Percentiles rank a stretch among this genome's conserved stretches.
Conservation (phyloP, 2,329 filamentous ascomycete species). For the Mycosphaerella sp. region DNA sequence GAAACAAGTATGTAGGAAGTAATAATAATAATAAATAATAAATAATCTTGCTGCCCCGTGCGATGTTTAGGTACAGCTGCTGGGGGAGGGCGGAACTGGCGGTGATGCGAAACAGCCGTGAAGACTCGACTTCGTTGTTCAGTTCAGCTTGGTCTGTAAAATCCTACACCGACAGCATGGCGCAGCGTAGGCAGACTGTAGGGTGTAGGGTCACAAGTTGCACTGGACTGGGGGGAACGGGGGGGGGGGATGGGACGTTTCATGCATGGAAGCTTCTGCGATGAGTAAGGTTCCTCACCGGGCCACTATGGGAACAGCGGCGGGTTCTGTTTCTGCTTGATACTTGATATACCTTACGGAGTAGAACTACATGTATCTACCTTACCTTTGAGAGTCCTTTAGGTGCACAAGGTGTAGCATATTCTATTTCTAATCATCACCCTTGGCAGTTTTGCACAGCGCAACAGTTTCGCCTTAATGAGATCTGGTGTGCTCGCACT, state of each 20-base stretch:
- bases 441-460: no score
- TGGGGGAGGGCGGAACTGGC: neutral
- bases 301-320: neutral
- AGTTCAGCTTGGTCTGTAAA: conserved; percentile 1
- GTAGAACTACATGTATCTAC: no score
- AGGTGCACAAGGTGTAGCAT: conserved; percentile 1
- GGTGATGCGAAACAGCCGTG: neutral
- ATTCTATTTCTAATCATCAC: no score
- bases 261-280: conserved; percentile 14
- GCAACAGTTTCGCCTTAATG: conserved; percentile 8
- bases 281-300: neutral
- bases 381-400: no score
- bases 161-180: conserved; percentile 4
- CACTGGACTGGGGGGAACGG: no score
- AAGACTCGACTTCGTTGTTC: neutral
- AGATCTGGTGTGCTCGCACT: neutral
- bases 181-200: neutral
- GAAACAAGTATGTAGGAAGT: no score
- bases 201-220: no score
- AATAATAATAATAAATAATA: no score
- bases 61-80: no score
- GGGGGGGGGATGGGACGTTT: neutral
- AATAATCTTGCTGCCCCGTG: no score
- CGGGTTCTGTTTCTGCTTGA: neutral
- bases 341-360: no score